These are phyloP conservation scores for Heliamphora exappendiculata DNA, from an alignment of 148 eudicot genomes.

Conservation along the genomic window DNA sequence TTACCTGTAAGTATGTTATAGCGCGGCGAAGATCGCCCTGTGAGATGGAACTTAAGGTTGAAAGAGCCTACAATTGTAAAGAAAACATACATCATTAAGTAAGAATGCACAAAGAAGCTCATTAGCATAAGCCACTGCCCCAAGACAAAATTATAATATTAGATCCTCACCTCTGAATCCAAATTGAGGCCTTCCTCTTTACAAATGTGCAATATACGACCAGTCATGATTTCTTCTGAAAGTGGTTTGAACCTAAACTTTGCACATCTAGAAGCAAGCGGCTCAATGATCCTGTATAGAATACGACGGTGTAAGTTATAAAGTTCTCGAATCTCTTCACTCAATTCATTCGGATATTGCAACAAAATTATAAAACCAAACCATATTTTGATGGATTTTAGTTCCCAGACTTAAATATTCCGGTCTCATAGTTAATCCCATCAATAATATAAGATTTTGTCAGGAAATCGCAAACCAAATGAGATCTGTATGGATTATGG, in stretches of 20 bases:
- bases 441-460: background rate
- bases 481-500: background rate
- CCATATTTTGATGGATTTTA: background rate
- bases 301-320: background rate
- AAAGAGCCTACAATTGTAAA: constrained; percentile 54
- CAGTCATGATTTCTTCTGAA: constrained; percentile 74
- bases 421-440: background rate
- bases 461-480: background rate
- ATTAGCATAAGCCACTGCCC: background rate
- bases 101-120: constrained; percentile 8
- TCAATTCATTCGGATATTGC: background rate
- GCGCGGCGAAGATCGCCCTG: constrained; percentile 98
- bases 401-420: background rate
- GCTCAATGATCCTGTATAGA: constrained; percentile 79
- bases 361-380: constrained; percentile 6
- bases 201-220: constrained; percentile 74
- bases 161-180: constrained; percentile 63
- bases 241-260: constrained; percentile 95
- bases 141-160: background rate
- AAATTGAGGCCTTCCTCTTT: constrained; percentile 74
- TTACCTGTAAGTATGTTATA: constrained; percentile 85
- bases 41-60: constrained; percentile 79
- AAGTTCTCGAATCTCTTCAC: background rate
- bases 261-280: constrained; percentile 95
- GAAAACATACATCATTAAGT: constrained; percentile 5